These are phyloP conservation scores for Ogataea naganishii DNA, from an alignment of 805 yeast species.

Conservation along the genomic window DNA sequence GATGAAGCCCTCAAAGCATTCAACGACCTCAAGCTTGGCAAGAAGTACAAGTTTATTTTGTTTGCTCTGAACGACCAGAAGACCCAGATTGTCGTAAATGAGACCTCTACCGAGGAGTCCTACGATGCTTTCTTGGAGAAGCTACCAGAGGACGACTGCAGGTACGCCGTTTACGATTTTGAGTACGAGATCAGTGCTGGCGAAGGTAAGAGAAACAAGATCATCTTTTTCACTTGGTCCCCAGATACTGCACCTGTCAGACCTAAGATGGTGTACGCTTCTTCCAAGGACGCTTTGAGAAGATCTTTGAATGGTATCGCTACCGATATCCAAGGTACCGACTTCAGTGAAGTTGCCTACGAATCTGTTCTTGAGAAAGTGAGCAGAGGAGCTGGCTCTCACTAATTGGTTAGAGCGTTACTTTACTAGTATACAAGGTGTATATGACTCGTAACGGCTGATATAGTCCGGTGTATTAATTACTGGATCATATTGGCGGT, in stretches of 20 bases:
- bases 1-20: constrained; percentile 88
- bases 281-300: constrained; percentile 97
- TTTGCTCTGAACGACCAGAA: constrained; percentile 75
- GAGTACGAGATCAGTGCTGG: constrained; percentile 85
- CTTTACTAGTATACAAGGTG: too few relatives aligned
- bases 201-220: constrained; percentile 84
- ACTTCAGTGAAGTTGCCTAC: constrained; percentile 91
- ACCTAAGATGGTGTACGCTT: constrained; percentile 95
- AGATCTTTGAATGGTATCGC: constrained; percentile 94
- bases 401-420: constrained; percentile 25
- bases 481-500: too few relatives aligned
- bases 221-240: constrained; percentile 81
- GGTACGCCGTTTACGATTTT: constrained; percentile 94
- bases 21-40: constrained; percentile 93
- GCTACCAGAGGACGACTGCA: constrained; percentile 92
- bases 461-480: too few relatives aligned
- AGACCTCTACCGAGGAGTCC: constrained; percentile 64
- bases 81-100: constrained; percentile 84
- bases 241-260: constrained; percentile 96
- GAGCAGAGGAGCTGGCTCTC: constrained; percentile 69
- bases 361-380: constrained; percentile 89
- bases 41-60: constrained; percentile 76
- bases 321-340: constrained; percentile 95
- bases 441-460: too few relatives aligned
- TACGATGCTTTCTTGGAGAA: constrained; percentile 83